These are phyloP conservation scores for Aspergillus tamarii DNA, from an alignment of 2,329 filamentous ascomycete genomes.

Conservation along the genomic window DNA sequence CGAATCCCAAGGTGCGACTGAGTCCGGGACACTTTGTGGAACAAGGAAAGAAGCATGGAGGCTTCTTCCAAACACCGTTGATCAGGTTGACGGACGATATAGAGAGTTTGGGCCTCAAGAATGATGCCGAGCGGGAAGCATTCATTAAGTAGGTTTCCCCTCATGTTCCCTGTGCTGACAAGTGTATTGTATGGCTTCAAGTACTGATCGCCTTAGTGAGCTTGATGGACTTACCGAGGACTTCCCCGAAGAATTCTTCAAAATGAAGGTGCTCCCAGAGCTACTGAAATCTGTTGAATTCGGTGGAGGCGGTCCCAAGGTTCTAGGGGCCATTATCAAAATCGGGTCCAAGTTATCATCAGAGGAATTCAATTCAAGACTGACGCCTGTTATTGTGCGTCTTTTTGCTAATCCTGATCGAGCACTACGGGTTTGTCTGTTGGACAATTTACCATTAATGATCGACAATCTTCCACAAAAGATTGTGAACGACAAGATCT, in stretches of 20 bases:
- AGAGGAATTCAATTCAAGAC: slow-evolving; percentile 83
- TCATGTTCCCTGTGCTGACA: not conserved
- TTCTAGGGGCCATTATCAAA: slow-evolving; percentile 85
- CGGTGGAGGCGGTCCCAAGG: slow-evolving; percentile 90
- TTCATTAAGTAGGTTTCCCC: slow-evolving; percentile 68
- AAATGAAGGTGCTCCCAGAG: slow-evolving; percentile 93
- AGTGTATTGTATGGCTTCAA: not conserved
- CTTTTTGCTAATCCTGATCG: slow-evolving; percentile 90
- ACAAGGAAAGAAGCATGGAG: slow-evolving; percentile 77
- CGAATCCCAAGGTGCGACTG: slow-evolving; percentile 85
- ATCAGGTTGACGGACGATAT: slow-evolving; percentile 93
- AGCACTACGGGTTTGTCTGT: slow-evolving; percentile 83
- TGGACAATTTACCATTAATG: slow-evolving; percentile 88
- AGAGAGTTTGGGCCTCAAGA: slow-evolving; percentile 88
- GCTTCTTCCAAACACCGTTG: slow-evolving; percentile 90
- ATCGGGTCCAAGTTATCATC: slow-evolving; percentile 83
- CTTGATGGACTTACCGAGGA: slow-evolving; percentile 87
- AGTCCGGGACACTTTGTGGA: slow-evolving; percentile 86
- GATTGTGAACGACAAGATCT: slow-evolving; percentile 93
- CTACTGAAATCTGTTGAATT: slow-evolving; percentile 99
- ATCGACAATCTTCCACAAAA: slow-evolving; percentile 88
- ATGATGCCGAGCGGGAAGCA: slow-evolving; percentile 77
- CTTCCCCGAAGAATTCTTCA: slow-evolving; percentile 97
- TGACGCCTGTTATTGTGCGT: slow-evolving; percentile 84
- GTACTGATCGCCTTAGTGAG: slow-evolving; percentile 55